Base-by-base conservation (phyloP, 305 asterid species). In the Rubia peregrina region DNA sequence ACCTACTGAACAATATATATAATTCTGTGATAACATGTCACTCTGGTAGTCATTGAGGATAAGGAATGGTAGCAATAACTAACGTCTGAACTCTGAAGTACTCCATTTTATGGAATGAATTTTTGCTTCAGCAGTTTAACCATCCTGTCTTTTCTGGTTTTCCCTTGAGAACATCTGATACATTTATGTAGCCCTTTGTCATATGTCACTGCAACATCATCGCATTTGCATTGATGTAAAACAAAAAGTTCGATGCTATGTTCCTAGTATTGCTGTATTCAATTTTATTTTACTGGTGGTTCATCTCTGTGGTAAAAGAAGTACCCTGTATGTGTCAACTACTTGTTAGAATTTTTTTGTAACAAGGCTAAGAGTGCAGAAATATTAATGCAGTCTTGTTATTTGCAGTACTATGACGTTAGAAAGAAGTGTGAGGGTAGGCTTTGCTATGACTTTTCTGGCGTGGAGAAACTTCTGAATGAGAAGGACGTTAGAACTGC, bases 391-490 rank as follows among this genome's bases (percentile, higher is more conserved):
- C 41, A 11, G 11, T 56, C 13, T 66, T 66, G 61, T 19, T 10
- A 67, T 48, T 44, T 81, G 78, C 91, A 94, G 99, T 92, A 91
- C 79, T 94, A 94, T 65, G 99, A 94, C 79, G 80, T 94, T 62
- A 80, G 99, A 80, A 89, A 88, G 89, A 84, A 94, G 79, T 94
- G 99, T 59, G 84, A 70, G 67, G 97, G 98, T 72, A 84, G 80
- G 71, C 90, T 94, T 59, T 94, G 99, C 89, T 94, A 94, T 7
- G 98, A 94, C 90, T 94, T 94, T 90, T 94, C 99, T 49, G 81
- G 83, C 85, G 65, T 94, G 90, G 99, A 89, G 78, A 86, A 80
- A 76, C 85, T 71, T 82, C 87, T 94, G 75, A 86, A 90, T 79
- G 87, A 85, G 82, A 82, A 84, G 71, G 65, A 84, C 11, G 99